Evolutionary conservation across 108 stramenopile species (phyloP).

Genomic region (Seminavis robusta): DNA sequence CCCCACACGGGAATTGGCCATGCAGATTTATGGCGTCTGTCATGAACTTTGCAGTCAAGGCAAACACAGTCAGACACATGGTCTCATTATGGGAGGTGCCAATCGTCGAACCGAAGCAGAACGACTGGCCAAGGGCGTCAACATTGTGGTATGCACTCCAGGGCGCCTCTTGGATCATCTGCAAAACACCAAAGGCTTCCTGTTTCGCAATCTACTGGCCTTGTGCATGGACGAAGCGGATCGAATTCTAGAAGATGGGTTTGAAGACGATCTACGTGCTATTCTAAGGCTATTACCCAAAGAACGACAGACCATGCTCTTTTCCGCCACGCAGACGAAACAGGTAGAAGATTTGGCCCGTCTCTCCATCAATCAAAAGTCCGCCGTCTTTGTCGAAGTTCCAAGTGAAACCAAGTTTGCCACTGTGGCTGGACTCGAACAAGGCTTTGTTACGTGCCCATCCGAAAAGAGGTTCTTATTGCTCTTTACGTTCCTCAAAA

Average conservation of each 20-base stretch:
- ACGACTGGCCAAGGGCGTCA: conserved; percentile 93
- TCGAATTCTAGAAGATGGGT: conserved; percentile 97
- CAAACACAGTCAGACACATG: conserved; percentile 90
- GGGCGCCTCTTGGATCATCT: conserved; percentile 97
- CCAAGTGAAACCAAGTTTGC: conserved; percentile 82
- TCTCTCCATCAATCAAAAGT: conserved; percentile 83
- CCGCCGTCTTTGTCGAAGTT: conserved; percentile 93
- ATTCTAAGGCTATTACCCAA: conserved; percentile 95
- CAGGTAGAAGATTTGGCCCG: conserved; percentile 97
- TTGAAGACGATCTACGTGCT: conserved; percentile 97
- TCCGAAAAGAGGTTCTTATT: conserved; percentile 96
- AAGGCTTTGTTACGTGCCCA: conserved; percentile 98
- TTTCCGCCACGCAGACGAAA: conserved; percentile 98
- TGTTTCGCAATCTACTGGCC: conserved; percentile 85
- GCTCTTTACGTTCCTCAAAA: conserved; percentile 97
- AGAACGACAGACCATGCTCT: conserved; percentile 98
- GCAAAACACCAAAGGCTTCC: conserved; percentile 96
- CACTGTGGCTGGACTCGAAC: conserved; percentile 93
- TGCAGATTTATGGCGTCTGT: conserved; percentile 99
- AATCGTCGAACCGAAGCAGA: conserved; percentile 97
- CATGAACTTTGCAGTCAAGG: conserved; percentile 82
- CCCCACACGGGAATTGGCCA: conserved; percentile 96
- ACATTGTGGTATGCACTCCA: conserved; percentile 95
- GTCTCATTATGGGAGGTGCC: conserved; percentile 97
- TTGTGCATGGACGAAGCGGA: conserved; percentile 99